Evolutionary conservation across 352 stramenopile species (phyloP).

Genomic region (Poterioochromonas sp.): DNA sequence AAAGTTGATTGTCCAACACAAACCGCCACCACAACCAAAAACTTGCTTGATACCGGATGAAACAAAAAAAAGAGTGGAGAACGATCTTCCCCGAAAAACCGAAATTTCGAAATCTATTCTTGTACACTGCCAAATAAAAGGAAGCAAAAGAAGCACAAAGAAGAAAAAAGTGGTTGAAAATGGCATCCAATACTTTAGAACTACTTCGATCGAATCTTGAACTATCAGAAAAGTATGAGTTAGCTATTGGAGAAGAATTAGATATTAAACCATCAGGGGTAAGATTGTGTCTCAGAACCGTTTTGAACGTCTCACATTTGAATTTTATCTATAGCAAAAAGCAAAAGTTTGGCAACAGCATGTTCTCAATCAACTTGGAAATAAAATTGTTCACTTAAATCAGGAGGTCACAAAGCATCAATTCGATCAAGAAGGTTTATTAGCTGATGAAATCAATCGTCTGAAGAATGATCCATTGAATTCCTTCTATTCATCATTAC

Average conservation of each 20-base stretch:
- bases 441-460: slow-evolving; percentile 15
- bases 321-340: slow-evolving; percentile 27
- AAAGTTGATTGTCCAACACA: too few relatives aligned
- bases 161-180: too few relatives aligned
- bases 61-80: too few relatives aligned
- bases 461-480: slow-evolving; percentile 25
- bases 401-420: not conserved
- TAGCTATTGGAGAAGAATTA: not conserved
- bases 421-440: slow-evolving; percentile 4
- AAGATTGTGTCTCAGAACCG: not conserved
- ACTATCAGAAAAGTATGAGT: not conserved
- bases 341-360: slow-evolving; percentile 30
- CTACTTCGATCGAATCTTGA: slow-evolving; percentile 1
- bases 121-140: too few relatives aligned
- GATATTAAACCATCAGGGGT: slow-evolving; percentile 25
- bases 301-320: not conserved
- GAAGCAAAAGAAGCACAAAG: too few relatives aligned
- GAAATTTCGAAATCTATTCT: too few relatives aligned
- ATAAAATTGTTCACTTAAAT: not conserved
- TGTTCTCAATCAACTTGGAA: not conserved
- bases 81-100: too few relatives aligned
- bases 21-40: too few relatives aligned
- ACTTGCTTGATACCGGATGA: too few relatives aligned
- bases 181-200: slow-evolving; percentile 33
- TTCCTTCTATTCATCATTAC: slow-evolving; percentile 54